A percentile compares a stretch with the other conserved stretches of the same genome.
These are phyloP conservation scores for Fragosphaeria purpurea DNA, from an alignment of 2,329 filamentous ascomycete genomes.

Conservation along the genomic window DNA sequence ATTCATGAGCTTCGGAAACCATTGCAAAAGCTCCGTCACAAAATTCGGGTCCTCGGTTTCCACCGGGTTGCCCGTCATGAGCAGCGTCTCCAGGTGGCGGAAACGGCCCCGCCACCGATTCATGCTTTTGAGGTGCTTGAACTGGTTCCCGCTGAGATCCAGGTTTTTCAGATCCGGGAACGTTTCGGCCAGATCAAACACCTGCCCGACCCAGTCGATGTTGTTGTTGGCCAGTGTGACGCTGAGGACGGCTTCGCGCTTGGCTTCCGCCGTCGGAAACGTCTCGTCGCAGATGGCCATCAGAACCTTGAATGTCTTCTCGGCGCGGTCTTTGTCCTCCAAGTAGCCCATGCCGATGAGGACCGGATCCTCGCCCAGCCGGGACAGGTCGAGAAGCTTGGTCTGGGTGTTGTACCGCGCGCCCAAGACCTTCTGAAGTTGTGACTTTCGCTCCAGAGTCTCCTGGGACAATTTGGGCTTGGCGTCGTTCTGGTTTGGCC, in stretches of 20 bases:
- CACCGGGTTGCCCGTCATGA: slow-evolving; percentile 69
- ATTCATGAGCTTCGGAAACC: slow-evolving; percentile 72
- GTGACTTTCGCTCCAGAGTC: slow-evolving; percentile 53
- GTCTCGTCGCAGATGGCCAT: slow-evolving; percentile 76
- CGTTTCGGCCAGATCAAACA: slow-evolving; percentile 65
- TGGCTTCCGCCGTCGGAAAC: slow-evolving; percentile 62
- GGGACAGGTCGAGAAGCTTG: slow-evolving; percentile 78
- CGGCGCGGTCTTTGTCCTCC: slow-evolving; percentile 55
- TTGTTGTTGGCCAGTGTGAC: slow-evolving; percentile 75
- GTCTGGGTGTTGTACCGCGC: slow-evolving; percentile 60
- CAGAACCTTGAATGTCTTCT: slow-evolving; percentile 85
- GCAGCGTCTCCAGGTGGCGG: slow-evolving; percentile 66
- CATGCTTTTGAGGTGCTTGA: slow-evolving; percentile 58
- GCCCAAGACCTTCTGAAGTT: slow-evolving; percentile 61
- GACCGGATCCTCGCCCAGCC: slow-evolving; percentile 60
- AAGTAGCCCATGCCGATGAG: slow-evolving; percentile 70
- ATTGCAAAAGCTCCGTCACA: slow-evolving; percentile 59
- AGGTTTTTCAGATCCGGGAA: slow-evolving; percentile 83
- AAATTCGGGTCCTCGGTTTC: slow-evolving; percentile 50
- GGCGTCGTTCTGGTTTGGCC: slow-evolving; percentile 22
- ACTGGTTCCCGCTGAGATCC: slow-evolving; percentile 75
- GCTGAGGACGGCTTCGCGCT: slow-evolving; percentile 68
- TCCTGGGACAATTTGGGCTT: slow-evolving; percentile 34
- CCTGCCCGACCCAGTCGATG: slow-evolving; percentile 59
- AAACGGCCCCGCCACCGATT: slow-evolving; percentile 73